Percentiles rank a stretch among this genome's conserved stretches.
Evolutionary conservation across 2,329 filamentous ascomycete genomes (phyloP).

Genomic region (Coleophoma crateriformis): DNA sequence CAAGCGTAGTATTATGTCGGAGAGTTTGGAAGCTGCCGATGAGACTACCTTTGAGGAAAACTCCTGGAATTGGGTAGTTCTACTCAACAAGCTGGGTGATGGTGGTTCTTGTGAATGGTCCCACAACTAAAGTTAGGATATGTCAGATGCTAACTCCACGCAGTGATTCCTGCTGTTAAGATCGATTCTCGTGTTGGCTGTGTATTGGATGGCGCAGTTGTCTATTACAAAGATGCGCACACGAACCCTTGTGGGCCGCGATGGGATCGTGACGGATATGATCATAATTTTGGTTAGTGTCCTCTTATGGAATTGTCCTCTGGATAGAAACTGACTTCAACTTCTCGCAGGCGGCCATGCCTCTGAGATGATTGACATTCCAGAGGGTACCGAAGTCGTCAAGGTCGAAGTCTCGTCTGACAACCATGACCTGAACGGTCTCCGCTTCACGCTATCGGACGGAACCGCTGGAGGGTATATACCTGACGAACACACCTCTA

Average conservation of each 20-base stretch:
- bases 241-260: constrained; percentile 35
- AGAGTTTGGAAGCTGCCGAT: background rate
- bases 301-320: background rate
- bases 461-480: constrained; percentile 25
- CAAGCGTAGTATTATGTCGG: constrained; percentile 20
- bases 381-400: constrained; percentile 21
- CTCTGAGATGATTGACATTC: constrained; percentile 23
- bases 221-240: constrained; percentile 38
- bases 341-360: constrained; percentile 13
- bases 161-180: constrained; percentile 30
- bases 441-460: constrained; percentile 26
- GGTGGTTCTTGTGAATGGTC: constrained; percentile 11
- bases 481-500: constrained; percentile 11
- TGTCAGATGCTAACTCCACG: background rate
- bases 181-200: constrained; percentile 40
- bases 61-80: constrained; percentile 25
- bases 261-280: background rate
- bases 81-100: constrained; percentile 17
- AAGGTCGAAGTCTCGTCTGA: constrained; percentile 24
- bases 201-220: constrained; percentile 37
- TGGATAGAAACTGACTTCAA: background rate
- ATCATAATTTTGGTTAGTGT: constrained; percentile 9
- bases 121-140: background rate
- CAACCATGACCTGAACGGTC: constrained; percentile 17
- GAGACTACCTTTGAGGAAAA: background rate